phyloP scores from a whole-genome alignment of 116 monocot genomes.

The Trichopus zeylanicus region DNA sequence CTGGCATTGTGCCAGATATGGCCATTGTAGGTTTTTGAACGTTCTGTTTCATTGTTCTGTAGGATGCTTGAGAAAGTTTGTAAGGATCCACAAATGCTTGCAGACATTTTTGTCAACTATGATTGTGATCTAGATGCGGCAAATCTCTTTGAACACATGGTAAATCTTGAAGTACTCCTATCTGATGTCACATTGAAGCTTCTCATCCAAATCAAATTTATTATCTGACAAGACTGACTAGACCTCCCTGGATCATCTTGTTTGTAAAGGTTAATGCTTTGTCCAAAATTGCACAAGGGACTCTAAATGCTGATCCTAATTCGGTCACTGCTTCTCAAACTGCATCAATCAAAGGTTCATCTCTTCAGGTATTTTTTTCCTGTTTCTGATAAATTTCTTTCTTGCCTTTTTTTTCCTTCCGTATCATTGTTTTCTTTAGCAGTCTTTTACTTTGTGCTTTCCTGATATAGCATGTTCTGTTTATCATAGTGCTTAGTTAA shows the following conservation, averaged over 20 bases:
- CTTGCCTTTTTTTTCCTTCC: not conserved
- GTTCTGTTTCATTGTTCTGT: conserved; percentile 7
- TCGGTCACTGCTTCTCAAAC: conserved; percentile 42
- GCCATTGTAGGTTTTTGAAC: not conserved
- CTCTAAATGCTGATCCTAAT: conserved; percentile 60
- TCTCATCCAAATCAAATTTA: not conserved
- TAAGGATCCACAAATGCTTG: conserved; percentile 96
- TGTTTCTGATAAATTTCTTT: not conserved
- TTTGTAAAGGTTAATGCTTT: conserved; percentile 69
- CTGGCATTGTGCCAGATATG: not conserved
- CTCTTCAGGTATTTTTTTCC: conserved; percentile 73
- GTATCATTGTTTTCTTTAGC: not conserved
- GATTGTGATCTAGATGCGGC: conserved; percentile 97
- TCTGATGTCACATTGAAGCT: not conserved
- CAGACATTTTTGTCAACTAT: conserved; percentile 95
- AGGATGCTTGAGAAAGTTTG: conserved; percentile 98
- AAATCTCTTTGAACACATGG: conserved; percentile 91
- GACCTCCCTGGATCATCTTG: conserved; percentile 1
- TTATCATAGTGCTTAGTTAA: conserved; percentile 84
- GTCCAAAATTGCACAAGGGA: conserved; percentile 79
- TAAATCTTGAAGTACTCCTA: conserved; percentile 15
- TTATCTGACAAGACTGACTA: conserved; percentile 8
- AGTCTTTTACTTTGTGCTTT: not conserved
- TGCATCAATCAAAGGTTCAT: conserved; percentile 67
- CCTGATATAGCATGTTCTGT: too few species aligned